phyloP scores from a whole-genome alignment of 176 grass and related monocot genomes.

The Hsuehochloa calcarea region DNA sequence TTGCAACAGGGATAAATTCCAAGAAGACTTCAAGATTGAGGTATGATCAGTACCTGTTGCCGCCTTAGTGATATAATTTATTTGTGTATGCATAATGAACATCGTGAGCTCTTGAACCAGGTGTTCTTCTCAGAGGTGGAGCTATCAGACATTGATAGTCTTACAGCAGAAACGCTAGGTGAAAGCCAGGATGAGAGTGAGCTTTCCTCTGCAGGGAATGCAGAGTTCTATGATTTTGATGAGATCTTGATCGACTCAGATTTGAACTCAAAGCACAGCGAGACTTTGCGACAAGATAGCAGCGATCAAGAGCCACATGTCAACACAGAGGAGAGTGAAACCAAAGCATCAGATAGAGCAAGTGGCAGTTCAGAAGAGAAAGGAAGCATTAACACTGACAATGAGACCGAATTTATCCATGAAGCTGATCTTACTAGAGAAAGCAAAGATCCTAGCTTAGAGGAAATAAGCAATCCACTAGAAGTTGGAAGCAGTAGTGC shows the following conservation, averaged over 20 bases:
- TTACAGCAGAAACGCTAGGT: constrained; percentile 24
- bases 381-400: background rate
- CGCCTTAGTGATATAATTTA: background rate
- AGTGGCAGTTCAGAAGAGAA: background rate
- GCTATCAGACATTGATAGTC: constrained; percentile 25
- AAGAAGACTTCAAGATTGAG: constrained; percentile 59
- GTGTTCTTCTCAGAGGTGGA: constrained; percentile 52
- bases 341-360: background rate
- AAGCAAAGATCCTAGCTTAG: background rate
- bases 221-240: constrained; percentile 50
- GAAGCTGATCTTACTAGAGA: background rate
- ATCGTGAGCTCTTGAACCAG: constrained; percentile 3
- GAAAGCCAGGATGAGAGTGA: constrained; percentile 21
- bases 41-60: background rate
- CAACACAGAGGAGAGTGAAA: background rate
- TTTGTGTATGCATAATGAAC: background rate
- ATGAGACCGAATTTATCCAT: background rate
- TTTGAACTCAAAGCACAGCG: background rate
- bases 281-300: background rate
- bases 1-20: constrained; percentile 27
- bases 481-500: background rate
- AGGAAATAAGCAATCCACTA: background rate
- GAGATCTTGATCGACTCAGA: constrained; percentile 17
- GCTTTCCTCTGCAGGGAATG: constrained; percentile 24
- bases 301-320: background rate